phyloP scores from a whole-genome alignment of 176 grass and related monocot species.

The Poa pratensis region DNA sequence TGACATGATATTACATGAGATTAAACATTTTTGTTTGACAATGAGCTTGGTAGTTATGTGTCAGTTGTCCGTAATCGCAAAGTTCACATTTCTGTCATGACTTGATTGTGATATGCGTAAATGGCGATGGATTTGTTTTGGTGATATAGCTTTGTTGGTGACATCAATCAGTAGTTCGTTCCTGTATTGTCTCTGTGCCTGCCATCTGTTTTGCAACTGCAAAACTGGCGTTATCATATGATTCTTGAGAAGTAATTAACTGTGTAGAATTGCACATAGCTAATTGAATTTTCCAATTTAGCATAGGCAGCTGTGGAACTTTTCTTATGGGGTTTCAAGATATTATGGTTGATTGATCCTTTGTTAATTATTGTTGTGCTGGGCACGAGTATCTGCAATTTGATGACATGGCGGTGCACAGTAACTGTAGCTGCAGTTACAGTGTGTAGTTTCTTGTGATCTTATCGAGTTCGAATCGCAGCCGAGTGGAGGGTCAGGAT shows the following conservation, averaged over 20 bases:
- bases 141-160: constrained; percentile 4
- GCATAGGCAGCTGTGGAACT: background rate
- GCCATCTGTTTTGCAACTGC: background rate
- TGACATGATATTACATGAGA: constrained; percentile 11
- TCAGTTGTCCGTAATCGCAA: background rate
- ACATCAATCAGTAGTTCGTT: constrained; percentile 9
- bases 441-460: background rate
- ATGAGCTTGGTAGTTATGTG: background rate
- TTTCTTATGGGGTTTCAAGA: background rate
- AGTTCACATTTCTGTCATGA: background rate
- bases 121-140: constrained; percentile 4
- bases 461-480: background rate
- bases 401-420: background rate
- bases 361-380: background rate
- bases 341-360: background rate
- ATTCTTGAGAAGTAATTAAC: constrained; percentile 15
- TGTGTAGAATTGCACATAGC: background rate
- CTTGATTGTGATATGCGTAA: background rate
- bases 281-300: background rate
- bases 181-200: constrained; percentile 16
- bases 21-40: background rate
- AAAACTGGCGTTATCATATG: background rate
- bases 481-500: background rate
- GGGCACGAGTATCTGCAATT: background rate
- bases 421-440: background rate